Evolutionary conservation across 2,329 filamentous ascomycete genomes (phyloP).

Genomic region (Alternaria gansuensis): DNA sequence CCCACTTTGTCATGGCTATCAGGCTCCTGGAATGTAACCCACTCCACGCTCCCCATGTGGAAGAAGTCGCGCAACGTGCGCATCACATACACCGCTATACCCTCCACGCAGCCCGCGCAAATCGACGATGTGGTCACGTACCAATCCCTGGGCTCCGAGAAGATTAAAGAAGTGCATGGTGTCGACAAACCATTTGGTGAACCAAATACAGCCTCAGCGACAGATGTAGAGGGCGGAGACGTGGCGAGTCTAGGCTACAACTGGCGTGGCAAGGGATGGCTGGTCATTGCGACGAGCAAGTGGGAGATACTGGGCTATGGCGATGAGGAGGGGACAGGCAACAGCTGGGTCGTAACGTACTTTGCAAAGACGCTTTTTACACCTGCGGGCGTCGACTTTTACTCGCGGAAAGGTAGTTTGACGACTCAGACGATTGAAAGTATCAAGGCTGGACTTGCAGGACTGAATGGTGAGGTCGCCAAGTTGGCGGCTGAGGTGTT

Average conservation of each 20-base stretch:
- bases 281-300: slow-evolving; percentile 75
- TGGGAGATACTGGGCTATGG: slow-evolving; percentile 87
- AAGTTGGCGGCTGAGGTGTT: slow-evolving; percentile 63
- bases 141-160: slow-evolving; percentile 62
- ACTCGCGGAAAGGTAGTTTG: slow-evolving; percentile 69
- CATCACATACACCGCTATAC: slow-evolving; percentile 72
- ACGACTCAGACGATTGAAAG: slow-evolving; percentile 64
- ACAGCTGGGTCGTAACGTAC: slow-evolving; percentile 80
- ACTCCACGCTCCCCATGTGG: slow-evolving; percentile 71
- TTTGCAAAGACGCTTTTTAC: slow-evolving; percentile 87
- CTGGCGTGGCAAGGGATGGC: slow-evolving; percentile 80
- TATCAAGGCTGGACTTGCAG: slow-evolving; percentile 65
- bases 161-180: slow-evolving; percentile 69
- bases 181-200: slow-evolving; percentile 64
- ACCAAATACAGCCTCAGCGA: slow-evolving; percentile 18
- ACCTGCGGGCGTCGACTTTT: slow-evolving; percentile 81
- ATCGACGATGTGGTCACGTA: slow-evolving; percentile 79
- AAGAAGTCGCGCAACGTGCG: slow-evolving; percentile 78
- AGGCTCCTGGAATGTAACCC: slow-evolving; percentile 52
- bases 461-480: slow-evolving; percentile 62
- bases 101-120: slow-evolving; percentile 38
- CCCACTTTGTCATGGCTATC: slow-evolving; percentile 52
- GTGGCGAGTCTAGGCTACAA: slow-evolving; percentile 63
- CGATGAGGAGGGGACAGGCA: slow-evolving; percentile 59
- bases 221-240: slow-evolving; percentile 15